Evolutionary conservation across 75 land plant species (phyloP).

Genomic region (Larix kaempferi): DNA sequence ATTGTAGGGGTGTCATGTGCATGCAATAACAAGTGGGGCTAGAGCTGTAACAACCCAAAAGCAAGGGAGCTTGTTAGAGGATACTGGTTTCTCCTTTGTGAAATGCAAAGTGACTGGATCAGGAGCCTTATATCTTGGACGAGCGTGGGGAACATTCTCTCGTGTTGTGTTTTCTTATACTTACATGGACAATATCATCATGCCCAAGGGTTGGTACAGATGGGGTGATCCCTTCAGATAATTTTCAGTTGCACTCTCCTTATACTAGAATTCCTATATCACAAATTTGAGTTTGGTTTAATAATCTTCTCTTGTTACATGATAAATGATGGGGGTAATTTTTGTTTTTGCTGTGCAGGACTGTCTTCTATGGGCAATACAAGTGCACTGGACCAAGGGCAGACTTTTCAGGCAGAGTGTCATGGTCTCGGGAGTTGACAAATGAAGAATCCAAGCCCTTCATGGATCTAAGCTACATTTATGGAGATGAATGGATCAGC

Average conservation of each 20-base stretch:
- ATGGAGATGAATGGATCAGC: conserved; percentile 53
- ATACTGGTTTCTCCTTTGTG: conserved; percentile 61
- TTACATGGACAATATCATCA: conserved; percentile 43
- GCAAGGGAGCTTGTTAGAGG: conserved; percentile 19
- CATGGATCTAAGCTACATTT: conserved; percentile 47
- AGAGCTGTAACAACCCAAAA: conserved; percentile 59
- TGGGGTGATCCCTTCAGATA: conserved; percentile 41
- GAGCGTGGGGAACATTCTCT: conserved; percentile 62
- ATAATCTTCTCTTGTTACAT: no score
- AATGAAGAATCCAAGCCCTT: conserved; percentile 46
- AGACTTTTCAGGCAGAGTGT: conserved; percentile 28
- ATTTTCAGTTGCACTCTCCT: conserved; percentile 3
- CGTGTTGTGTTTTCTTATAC: conserved; percentile 51
- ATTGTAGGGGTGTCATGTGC: conserved; percentile 25
- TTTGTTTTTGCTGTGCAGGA: conserved; percentile 18
- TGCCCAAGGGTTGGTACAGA: conserved; percentile 59
- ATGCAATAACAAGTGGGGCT: conserved; percentile 14
- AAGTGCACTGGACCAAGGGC: conserved; percentile 68
- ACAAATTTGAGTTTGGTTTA: no score
- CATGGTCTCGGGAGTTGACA: conserved; percentile 46
- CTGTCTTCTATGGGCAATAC: conserved; percentile 55
- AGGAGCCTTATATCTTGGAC: conserved; percentile 36
- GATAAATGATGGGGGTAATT: background rate
- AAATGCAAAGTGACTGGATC: conserved; percentile 49
- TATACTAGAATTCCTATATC: no score